These are phyloP conservation scores for Gillenia trifoliata DNA, from an alignment of 306 rosid species.

Conservation along the genomic window DNA sequence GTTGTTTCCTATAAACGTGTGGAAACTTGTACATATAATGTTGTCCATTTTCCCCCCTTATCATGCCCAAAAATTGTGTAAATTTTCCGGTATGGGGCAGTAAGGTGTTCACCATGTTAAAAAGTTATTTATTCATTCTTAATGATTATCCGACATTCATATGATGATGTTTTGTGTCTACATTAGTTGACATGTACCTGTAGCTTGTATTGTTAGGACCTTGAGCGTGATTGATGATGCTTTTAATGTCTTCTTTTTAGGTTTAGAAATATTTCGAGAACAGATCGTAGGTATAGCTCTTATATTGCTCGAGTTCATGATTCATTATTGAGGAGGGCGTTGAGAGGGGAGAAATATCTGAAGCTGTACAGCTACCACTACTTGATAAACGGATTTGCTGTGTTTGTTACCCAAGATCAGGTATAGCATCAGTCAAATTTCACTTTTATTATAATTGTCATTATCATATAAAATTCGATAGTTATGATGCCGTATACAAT, in stretches of 20 bases:
- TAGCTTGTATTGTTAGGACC: constrained; percentile 14
- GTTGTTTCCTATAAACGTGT: constrained; percentile 5
- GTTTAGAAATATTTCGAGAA: constrained; percentile 50
- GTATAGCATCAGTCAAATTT: constrained; percentile 33
- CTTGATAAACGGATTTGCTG: constrained; percentile 89
- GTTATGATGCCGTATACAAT: neutral
- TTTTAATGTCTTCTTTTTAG: constrained; percentile 15
- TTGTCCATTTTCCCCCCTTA: neutral
- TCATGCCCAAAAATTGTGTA: neutral
- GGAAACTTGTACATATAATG: constrained; percentile 1
- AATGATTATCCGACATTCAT: neutral
- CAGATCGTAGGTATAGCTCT: constrained; percentile 47
- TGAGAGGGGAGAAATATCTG: constrained; percentile 86
- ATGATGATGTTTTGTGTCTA: neutral
- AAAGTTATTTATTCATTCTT: neutral
- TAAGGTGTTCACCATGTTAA: neutral
- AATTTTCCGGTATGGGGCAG: neutral
- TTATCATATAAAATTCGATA: neutral
- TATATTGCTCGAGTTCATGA: constrained; percentile 72
- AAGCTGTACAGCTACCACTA: constrained; percentile 95
- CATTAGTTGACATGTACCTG: neutral
- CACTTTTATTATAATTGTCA: neutral
- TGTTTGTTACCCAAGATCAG: constrained; percentile 78
- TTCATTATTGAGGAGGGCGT: constrained; percentile 72
- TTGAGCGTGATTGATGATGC: constrained; percentile 18